These are phyloP conservation scores for Fraxinus xanthoxyloides DNA, from an alignment of 305 asterid species.

Conservation along the genomic window DNA sequence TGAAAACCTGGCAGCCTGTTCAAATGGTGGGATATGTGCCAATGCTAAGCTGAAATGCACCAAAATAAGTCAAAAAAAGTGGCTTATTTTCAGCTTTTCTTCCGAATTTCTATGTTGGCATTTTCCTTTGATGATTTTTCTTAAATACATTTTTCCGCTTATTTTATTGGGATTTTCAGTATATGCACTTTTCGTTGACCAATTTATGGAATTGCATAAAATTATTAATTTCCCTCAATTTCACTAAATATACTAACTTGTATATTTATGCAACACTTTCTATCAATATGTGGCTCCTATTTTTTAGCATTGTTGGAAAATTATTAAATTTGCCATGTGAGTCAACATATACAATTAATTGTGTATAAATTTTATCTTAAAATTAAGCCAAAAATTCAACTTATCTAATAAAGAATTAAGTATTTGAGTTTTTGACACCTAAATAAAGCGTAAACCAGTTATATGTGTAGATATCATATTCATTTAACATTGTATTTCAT, in stretches of 20 bases:
- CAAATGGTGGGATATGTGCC: constrained; percentile 36
- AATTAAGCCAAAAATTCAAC: no score
- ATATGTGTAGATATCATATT: no score
- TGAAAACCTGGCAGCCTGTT: constrained; percentile 25
- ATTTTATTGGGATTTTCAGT: not conserved
- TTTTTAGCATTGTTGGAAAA: no score
- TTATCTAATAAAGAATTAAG: no score
- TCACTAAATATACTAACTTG: not conserved
- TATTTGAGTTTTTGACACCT: no score
- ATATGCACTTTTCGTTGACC: not conserved
- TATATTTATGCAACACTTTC: not conserved
- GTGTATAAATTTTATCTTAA: no score
- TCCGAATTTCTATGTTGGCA: not conserved
- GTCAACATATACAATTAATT: no score
- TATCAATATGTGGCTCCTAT: not conserved
- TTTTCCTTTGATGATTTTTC: not conserved
- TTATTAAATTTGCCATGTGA: no score
- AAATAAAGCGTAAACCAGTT: no score
- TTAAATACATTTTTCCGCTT: not conserved
- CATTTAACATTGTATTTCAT: no score
- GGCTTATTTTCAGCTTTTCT: not conserved
- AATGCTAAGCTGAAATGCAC: constrained; percentile 28
- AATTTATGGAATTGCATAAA: not conserved
- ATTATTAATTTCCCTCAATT: not conserved
- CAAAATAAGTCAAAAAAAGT: not conserved